Evolutionary conservation across 1,139 yeast genomes (phyloP).

Genomic region (Yamadazyma sp.): DNA sequence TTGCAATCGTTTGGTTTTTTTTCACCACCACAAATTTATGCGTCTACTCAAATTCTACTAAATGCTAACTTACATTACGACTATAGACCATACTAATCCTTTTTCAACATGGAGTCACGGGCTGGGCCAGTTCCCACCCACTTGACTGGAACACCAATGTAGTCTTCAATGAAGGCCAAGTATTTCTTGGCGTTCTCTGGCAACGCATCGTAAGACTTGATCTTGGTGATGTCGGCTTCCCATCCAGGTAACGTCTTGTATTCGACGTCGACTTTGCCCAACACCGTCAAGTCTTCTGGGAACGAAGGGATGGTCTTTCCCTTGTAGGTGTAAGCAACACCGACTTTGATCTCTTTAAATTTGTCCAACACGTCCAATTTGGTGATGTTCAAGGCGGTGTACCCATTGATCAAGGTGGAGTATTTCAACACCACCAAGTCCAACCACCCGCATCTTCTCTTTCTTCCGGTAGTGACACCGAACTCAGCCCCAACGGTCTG

Average conservation of each 20-base stretch:
- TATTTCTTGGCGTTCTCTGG: slow-evolving; percentile 88
- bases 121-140: slow-evolving; percentile 99
- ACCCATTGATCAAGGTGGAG: slow-evolving; percentile 89
- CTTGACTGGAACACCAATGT: slow-evolving; percentile 76
- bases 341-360: slow-evolving; percentile 84
- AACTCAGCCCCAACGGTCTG: slow-evolving; percentile 92
- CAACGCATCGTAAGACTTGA: slow-evolving; percentile 69
- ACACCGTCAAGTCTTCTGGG: slow-evolving; percentile 86
- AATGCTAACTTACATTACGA: too few relatives aligned
- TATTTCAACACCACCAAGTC: slow-evolving; percentile 93
- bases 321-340: slow-evolving; percentile 73
- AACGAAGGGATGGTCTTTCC: slow-evolving; percentile 75
- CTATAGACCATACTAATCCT: slow-evolving; percentile 14
- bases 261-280: slow-evolving; percentile 88
- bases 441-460: slow-evolving; percentile 99
- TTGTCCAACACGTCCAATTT: slow-evolving; percentile 92
- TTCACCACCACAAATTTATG: too few relatives aligned
- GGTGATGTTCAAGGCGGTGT: slow-evolving; percentile 90
- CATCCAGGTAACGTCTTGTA: slow-evolving; percentile 93
- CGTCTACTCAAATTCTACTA: not conserved
- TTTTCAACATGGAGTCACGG: slow-evolving; percentile 77
- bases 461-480: slow-evolving; percentile 99
- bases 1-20: not conserved
- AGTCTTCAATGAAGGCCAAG: slow-evolving; percentile 81
- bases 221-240: slow-evolving; percentile 78